These are phyloP conservation scores for Hericium coralloides DNA, from an alignment of 768 basidiomycete species.

Conservation along the genomic window DNA sequence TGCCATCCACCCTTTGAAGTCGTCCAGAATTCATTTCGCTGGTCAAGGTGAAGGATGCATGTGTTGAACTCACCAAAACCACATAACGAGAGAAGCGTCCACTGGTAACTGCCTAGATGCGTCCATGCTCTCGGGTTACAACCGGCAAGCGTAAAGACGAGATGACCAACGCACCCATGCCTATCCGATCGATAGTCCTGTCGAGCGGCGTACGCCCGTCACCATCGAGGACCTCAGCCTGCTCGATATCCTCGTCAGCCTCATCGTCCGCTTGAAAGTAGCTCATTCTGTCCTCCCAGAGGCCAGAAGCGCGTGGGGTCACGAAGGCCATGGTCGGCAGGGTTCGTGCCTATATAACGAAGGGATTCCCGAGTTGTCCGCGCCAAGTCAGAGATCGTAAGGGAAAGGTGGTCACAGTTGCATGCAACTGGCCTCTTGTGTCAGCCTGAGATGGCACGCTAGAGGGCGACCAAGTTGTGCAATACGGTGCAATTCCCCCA, in stretches of 20 bases:
- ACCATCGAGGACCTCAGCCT: constrained; percentile 16
- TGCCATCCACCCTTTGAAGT: constrained; percentile 73
- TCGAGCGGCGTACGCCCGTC: constrained; percentile 47
- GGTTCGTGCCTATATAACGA: neutral
- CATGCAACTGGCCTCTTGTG: neutral
- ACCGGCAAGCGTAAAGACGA: neutral
- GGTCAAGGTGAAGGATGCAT: neutral
- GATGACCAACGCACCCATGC: constrained; percentile 57
- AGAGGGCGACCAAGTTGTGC: constrained; percentile 7
- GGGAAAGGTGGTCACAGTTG: neutral
- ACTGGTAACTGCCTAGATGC: constrained; percentile 59
- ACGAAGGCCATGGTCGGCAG: constrained; percentile 17
- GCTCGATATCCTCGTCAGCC: constrained; percentile 22
- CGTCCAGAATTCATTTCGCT: neutral
- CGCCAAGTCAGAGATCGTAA: neutral
- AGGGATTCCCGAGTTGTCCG: neutral
- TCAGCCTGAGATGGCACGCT: neutral
- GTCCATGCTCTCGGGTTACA: neutral
- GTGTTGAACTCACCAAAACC: constrained; percentile 65
- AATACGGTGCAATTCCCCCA: neutral
- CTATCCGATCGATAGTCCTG: constrained; percentile 83
- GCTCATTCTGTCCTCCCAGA: constrained; percentile 36
- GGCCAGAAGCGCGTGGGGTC: constrained; percentile 38
- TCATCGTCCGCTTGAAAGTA: constrained; percentile 33
- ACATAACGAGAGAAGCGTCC: constrained; percentile 74